These are phyloP conservation scores for Nakazawaea ishiwadae DNA, from an alignment of 805 yeast genomes.

Conservation along the genomic window DNA sequence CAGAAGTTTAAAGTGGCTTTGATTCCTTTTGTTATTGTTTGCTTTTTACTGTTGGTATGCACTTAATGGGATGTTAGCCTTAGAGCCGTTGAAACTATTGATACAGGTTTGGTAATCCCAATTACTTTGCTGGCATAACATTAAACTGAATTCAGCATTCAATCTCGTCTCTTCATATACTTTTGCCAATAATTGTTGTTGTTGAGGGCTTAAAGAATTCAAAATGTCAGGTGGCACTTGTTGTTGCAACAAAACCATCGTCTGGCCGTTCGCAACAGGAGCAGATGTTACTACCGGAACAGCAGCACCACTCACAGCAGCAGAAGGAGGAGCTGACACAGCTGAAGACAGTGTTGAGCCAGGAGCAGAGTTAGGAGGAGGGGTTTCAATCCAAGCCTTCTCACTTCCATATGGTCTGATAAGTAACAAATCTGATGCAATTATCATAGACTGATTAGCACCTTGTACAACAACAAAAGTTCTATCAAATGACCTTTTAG, in stretches of 20 bases:
- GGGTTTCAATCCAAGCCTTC: constrained; percentile 46
- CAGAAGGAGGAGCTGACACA: constrained; percentile 17
- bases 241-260: constrained; percentile 27
- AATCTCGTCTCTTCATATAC: constrained; percentile 70
- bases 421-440: constrained; percentile 80
- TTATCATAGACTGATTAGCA: constrained; percentile 63
- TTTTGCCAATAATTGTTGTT: constrained; percentile 60
- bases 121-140: constrained; percentile 83
- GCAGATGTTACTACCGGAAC: no score
- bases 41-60: constrained; percentile 36
- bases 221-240: constrained; percentile 50
- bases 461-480: constrained; percentile 71
- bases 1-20: no score
- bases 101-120: constrained; percentile 76
- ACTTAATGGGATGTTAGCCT: constrained; percentile 46
- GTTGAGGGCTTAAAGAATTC: constrained; percentile 44
- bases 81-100: constrained; percentile 65
- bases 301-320: no score
- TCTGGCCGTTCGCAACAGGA: no score
- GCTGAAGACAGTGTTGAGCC: constrained; percentile 12
- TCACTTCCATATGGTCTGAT: constrained; percentile 56
- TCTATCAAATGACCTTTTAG: constrained; percentile 81
- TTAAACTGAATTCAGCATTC: constrained; percentile 70
- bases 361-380: constrained; percentile 11
- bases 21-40: no score